These are phyloP conservation scores for Tarenaya hassleriana DNA, from an alignment of 345 rosid species.

Conservation along the genomic window DNA sequence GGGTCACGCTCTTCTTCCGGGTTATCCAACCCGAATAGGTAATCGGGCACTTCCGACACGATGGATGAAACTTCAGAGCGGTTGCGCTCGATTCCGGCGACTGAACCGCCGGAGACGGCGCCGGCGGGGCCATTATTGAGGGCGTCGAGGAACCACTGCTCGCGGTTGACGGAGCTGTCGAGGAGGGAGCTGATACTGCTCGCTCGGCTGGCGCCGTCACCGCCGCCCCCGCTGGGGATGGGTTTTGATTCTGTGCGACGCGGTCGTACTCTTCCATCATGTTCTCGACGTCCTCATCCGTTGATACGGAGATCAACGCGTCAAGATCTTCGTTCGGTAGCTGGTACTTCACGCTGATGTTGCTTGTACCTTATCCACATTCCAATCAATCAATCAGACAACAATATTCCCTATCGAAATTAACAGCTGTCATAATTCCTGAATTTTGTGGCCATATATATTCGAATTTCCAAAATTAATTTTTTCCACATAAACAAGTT, in stretches of 20 bases:
- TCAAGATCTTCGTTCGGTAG: conserved; percentile 96
- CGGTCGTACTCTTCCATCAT: conserved; percentile 99
- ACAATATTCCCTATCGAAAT: neutral
- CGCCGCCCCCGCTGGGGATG: conserved; percentile 37
- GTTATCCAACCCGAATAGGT: conserved; percentile 73
- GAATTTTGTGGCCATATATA: conserved; percentile 17
- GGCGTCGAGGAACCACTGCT: conserved; percentile 88
- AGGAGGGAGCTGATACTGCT: conserved; percentile 84
- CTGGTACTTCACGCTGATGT: conserved; percentile 80
- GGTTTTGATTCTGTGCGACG: conserved; percentile 52
- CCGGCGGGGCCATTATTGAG: conserved; percentile 51
- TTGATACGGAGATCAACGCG: conserved; percentile 83
- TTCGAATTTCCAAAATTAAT: neutral
- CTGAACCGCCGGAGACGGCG: conserved; percentile 24
- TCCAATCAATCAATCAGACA: conserved; percentile 7
- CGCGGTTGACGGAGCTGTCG: conserved; percentile 74
- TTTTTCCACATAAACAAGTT: neutral
- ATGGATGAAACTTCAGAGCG: conserved; percentile 86
- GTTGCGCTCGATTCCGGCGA: conserved; percentile 51
- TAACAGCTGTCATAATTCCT: neutral
- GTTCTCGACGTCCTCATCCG: conserved; percentile 93
- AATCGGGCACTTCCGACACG: conserved; percentile 84
- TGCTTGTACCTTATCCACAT: conserved; percentile 41
- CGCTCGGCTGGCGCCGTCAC: conserved; percentile 52
- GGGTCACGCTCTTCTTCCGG: conserved; percentile 63